Evolutionary conservation across 1,284 basidiomycete species (phyloP).

Genomic region (Leccinum discolor): DNA sequence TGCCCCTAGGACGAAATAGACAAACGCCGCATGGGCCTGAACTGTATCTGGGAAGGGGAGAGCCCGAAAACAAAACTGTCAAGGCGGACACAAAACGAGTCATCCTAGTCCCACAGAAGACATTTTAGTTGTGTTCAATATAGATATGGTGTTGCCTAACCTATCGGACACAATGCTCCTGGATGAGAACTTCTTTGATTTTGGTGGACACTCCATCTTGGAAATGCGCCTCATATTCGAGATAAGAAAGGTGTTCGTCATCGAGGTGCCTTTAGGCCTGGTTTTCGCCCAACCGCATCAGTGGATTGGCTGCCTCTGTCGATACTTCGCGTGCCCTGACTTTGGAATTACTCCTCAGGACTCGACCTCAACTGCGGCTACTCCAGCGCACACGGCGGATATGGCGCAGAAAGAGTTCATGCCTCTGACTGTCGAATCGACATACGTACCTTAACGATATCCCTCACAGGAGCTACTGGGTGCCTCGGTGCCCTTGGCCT

Average conservation of each 20-base stretch:
- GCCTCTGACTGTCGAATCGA: conserved; percentile 49
- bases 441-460: conserved; percentile 69
- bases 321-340: conserved; percentile 79
- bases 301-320: conserved; percentile 78
- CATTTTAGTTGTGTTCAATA: conserved; percentile 68
- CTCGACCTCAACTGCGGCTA: conserved; percentile 25
- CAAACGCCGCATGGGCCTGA: conserved; percentile 58
- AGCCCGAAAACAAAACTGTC: conserved; percentile 35
- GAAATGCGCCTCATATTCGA: conserved; percentile 98
- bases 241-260: conserved; percentile 90
- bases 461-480: conserved; percentile 97
- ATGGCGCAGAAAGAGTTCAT: conserved; percentile 19
- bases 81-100: conserved; percentile 33
- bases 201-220: conserved; percentile 98
- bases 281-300: conserved; percentile 90
- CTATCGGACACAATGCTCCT: conserved; percentile 79
- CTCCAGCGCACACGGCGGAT: conserved; percentile 16
- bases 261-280: conserved; percentile 91
- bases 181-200: conserved; percentile 98
- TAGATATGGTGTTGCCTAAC: conserved; percentile 78
- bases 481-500: conserved; percentile 97
- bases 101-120: conserved; percentile 73
- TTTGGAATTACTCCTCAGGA: conserved; percentile 66
- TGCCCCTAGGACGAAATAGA: conserved; percentile 99
- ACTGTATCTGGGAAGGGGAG: too few species aligned